Evolutionary conservation across 163 green algal genomes (phyloP).

Genomic region (Chlorella variabilis): DNA sequence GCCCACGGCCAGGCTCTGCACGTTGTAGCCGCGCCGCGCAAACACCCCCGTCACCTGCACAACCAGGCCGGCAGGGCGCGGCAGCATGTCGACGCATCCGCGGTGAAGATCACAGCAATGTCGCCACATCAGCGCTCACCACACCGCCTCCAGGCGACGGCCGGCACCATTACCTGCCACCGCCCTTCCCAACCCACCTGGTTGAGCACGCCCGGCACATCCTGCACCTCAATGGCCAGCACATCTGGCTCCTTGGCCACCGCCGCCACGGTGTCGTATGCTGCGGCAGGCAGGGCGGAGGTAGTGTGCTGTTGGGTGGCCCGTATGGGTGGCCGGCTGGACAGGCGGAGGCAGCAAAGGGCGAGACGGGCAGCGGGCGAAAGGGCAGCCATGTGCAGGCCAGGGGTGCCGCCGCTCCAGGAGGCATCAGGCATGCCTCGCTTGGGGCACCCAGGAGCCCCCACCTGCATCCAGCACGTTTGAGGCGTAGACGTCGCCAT

Average conservation of each 20-base stretch:
- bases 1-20: constrained; percentile 96
- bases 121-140: background rate
- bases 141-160: too few relatives aligned
- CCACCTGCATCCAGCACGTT: constrained; percentile 63
- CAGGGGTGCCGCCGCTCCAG: too few relatives aligned
- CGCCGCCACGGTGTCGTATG: constrained; percentile 1
- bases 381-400: too few relatives aligned
- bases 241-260: constrained; percentile 75
- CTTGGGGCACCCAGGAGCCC: background rate
- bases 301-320: background rate
- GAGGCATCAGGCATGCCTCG: too few relatives aligned
- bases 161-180: too few relatives aligned
- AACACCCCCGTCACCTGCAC: constrained; percentile 94
- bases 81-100: too few relatives aligned
- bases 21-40: constrained; percentile 95
- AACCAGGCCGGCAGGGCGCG: too few relatives aligned
- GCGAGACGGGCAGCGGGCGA: background rate
- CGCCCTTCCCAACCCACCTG: constrained; percentile 65
- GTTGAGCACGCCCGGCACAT: constrained; percentile 95
- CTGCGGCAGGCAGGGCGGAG: background rate
- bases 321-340: background rate
- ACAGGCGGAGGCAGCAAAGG: background rate
- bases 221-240: constrained; percentile 90
- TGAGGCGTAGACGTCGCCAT: constrained; percentile 30
- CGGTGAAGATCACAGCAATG: background rate